phyloP scores from a whole-genome alignment of 148 eudicot genomes.

The Chenopodium suecicum region DNA sequence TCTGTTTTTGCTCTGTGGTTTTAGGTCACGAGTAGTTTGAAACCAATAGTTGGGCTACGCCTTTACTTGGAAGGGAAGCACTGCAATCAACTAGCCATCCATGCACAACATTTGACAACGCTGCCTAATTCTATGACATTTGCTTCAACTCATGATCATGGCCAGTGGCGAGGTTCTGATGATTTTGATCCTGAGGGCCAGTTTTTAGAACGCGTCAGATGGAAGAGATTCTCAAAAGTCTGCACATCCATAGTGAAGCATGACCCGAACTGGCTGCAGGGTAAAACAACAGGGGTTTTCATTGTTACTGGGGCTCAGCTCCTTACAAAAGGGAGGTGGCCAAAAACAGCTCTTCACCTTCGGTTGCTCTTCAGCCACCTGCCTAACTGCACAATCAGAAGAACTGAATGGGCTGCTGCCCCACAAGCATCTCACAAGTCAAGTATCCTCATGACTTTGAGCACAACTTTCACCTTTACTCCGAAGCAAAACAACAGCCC shows the following conservation, averaged over 20 bases:
- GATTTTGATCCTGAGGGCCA: constrained; percentile 48
- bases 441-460: constrained; percentile 62
- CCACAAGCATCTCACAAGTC: constrained; percentile 70
- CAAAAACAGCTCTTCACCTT: constrained; percentile 72
- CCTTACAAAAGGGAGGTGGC: constrained; percentile 85
- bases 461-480: constrained; percentile 80
- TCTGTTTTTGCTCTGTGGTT: constrained; percentile 9
- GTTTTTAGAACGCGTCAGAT: constrained; percentile 64
- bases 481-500: constrained; percentile 45
- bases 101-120: constrained; percentile 85
- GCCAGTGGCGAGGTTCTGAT: constrained; percentile 84
- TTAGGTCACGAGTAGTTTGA: constrained; percentile 66
- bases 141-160: constrained; percentile 30
- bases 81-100: constrained; percentile 77
- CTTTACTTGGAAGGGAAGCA: constrained; percentile 85
- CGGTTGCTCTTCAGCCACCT: constrained; percentile 69
- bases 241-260: constrained; percentile 73
- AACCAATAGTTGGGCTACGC: constrained; percentile 83
- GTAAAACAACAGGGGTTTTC: constrained; percentile 54
- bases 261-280: constrained; percentile 62
- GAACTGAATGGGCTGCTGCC: constrained; percentile 77
- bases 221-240: constrained; percentile 72
- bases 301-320: constrained; percentile 94
- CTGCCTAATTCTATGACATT: constrained; percentile 68
- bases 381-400: constrained; percentile 64